These are phyloP conservation scores for Mucor saturninus DNA, from an alignment of 371 early-diverging fungal species.

Conservation along the genomic window DNA sequence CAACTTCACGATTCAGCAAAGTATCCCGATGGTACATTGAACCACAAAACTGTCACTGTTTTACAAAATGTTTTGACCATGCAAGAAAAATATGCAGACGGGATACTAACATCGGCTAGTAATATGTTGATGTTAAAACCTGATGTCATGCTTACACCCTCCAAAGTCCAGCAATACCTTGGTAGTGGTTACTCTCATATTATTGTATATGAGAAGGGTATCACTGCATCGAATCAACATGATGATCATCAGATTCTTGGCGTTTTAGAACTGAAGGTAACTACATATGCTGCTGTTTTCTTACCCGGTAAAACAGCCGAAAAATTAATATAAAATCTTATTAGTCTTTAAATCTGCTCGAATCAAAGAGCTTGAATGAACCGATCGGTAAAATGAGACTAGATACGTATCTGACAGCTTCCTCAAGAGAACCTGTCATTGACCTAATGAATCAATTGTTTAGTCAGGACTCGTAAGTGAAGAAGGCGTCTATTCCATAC, in stretches of 20 bases:
- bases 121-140: conserved; percentile 17
- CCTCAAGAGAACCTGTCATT: conserved; percentile 12
- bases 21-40: conserved; percentile 55
- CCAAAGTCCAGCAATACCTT: background rate
- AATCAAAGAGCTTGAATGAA: conserved; percentile 1
- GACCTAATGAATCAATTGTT: conserved; percentile 9
- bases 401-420: conserved; percentile 10
- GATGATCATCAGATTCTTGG: conserved; percentile 16
- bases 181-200: conserved; percentile 20
- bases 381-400: conserved; percentile 22
- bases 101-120: conserved; percentile 5
- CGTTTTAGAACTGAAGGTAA: conserved; percentile 20
- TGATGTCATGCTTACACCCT: background rate
- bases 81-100: conserved; percentile 49
- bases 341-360: conserved; percentile 5
- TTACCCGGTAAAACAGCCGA: background rate
- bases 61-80: conserved; percentile 68
- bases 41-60: conserved; percentile 42
- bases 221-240: background rate
- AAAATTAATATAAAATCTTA: background rate
- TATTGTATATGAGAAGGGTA: conserved; percentile 15
- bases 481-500: background rate
- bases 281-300: background rate
- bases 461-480: conserved; percentile 9
- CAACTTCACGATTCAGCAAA: conserved; percentile 67